Evolutionary conservation across 768 basidiomycete species (phyloP).

Genomic region (Rhizopogon roseolus): DNA sequence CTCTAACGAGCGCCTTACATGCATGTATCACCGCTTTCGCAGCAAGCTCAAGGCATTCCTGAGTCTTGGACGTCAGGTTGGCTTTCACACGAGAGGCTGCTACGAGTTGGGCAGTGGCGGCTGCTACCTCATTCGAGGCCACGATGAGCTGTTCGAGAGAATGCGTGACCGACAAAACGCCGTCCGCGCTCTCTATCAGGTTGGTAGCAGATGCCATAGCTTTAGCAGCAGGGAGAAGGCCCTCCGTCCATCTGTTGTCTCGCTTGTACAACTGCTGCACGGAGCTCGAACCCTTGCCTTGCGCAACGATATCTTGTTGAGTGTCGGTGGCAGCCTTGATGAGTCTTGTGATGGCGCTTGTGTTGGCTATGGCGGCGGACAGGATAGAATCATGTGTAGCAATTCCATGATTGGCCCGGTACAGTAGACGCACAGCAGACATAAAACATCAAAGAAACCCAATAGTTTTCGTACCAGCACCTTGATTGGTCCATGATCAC

Average conservation of each 20-base stretch:
- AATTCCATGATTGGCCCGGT: too few species aligned
- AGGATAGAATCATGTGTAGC: constrained; percentile 99
- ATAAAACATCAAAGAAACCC: too few species aligned
- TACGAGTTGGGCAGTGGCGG: constrained; percentile 95
- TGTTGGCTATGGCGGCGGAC: constrained; percentile 90
- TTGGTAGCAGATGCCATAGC: constrained; percentile 96
- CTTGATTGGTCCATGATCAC: too few species aligned
- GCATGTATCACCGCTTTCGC: constrained; percentile 98
- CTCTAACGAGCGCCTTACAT: constrained; percentile 92
- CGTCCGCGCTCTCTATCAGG: constrained; percentile 95
- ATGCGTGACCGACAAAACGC: constrained; percentile 93
- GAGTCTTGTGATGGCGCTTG: constrained; percentile 88
- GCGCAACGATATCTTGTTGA: constrained; percentile 95
- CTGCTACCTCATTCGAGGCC: constrained; percentile 98
- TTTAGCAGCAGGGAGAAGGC: constrained; percentile 96
- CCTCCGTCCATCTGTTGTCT: constrained; percentile 99
- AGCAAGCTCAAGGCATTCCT: constrained; percentile 91
- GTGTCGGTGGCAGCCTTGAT: constrained; percentile 97
- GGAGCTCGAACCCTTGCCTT: constrained; percentile 90
- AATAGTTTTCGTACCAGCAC: too few species aligned
- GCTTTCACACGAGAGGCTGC: constrained; percentile 98
- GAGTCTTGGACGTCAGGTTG: constrained; percentile 97
- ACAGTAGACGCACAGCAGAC: too few species aligned
- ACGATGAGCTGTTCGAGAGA: constrained; percentile 98
- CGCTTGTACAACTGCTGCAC: constrained; percentile 98